Evolutionary conservation across 495 filamentous ascomycete genomes (phyloP), one percentile per base, ranked within the genome.

Genomic region (Xylaria longipes): DNA sequence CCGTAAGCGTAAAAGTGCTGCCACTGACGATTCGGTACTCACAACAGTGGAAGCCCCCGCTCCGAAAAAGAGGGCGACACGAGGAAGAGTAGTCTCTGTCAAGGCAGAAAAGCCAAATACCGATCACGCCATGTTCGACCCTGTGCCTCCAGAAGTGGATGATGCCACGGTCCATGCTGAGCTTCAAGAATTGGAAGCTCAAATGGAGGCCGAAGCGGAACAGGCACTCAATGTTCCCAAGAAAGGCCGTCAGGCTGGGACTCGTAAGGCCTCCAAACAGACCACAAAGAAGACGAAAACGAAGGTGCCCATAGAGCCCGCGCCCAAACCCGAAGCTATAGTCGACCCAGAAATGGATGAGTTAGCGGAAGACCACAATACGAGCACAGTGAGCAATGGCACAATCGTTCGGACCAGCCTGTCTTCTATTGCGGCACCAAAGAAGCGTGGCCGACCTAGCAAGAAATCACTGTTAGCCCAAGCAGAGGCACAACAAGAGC

Each of bases 1-100:
- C 20, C 90, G 86, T 73, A 95, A 95, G 75, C 84, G 92, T 67
- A 79, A 82, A 29, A 94, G 90, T 75, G 90, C 91, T 29, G 85
- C 88, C 14, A 78, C 89, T 54, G 84, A 86, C 22, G 84, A 86
- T n/a, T 77, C 78, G 8, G 76, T 37, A 1, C 46, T 80, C 71
- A 80, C 75, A 66, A 75, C 79, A 20, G 71, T 85, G n/a, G 83
- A 87, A 29, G 79, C 80, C 0, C 89, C 91, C 12, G 86, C 90
- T 12, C 78, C 86, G 0, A 96, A 95, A 80, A 90, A 91, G 74
- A 86, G 91, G 65, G 87, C 87, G 3, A 91, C 87, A 17, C 85
- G 90, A 25, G 82, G 76, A 35, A 80, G 76, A 27, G 76, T 80
- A 46, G 73, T 68, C 1, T 77, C 77, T 6, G 57, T 72, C 1